A percentile compares a stretch with the other conserved stretches of the same genome.
These are phyloP conservation scores for Phialophora verrucosa DNA, from an alignment of 2,329 filamentous ascomycete species.

Conservation along the genomic window DNA sequence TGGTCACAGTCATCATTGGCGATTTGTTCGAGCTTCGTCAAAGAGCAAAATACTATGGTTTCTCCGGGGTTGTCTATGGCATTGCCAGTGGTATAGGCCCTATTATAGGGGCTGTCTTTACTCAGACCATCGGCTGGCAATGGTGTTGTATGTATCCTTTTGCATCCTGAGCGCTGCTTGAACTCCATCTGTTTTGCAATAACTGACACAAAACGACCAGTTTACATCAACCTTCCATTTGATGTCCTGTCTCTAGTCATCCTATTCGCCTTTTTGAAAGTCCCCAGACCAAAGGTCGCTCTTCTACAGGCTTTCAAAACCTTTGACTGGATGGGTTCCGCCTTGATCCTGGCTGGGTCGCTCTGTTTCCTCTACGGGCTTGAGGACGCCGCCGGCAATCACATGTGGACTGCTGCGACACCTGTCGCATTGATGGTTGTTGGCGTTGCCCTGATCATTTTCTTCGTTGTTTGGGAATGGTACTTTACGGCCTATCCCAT, in stretches of 20 bases:
- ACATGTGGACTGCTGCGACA: conserved; percentile 74
- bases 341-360: conserved; percentile 73
- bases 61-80: conserved; percentile 58
- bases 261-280: conserved; percentile 58
- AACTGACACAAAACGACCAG: neutral
- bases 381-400: conserved; percentile 74
- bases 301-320: conserved; percentile 48
- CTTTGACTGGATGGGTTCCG: conserved; percentile 66
- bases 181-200: too few species aligned
- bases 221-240: conserved; percentile 62
- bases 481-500: conserved; percentile 58
- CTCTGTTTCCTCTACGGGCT: conserved; percentile 85
- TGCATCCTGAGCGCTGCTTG: neutral
- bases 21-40: conserved; percentile 61
- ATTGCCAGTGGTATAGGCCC: conserved; percentile 60
- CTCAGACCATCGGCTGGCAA: conserved; percentile 46
- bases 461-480: conserved; percentile 71
- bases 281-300: conserved; percentile 59
- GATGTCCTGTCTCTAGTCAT: conserved; percentile 55
- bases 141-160: conserved; percentile 50
- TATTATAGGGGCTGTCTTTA: conserved; percentile 58
- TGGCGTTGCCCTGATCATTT: conserved; percentile 63
- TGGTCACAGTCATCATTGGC: conserved; percentile 55
- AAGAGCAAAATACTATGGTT: conserved; percentile 32
- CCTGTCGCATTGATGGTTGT: conserved; percentile 80